Base-by-base conservation (phyloP, 2,329 filamentous ascomycete genomes). In the Penicillium glabrum region DNA sequence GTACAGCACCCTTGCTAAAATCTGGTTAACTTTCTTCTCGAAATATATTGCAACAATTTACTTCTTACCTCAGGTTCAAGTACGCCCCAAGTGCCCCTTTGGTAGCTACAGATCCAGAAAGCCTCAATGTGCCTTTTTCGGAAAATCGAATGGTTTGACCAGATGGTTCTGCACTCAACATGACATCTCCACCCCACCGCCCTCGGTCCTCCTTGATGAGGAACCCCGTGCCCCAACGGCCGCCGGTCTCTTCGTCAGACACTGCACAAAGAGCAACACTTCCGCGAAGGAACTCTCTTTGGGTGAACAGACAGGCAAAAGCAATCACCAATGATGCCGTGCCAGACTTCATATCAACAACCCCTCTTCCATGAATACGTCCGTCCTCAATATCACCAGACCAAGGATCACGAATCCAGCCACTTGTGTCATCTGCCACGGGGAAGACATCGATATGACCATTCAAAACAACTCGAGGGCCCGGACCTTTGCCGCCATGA, bases 301-400 rank as follows among this genome's bases (percentile, higher is more conserved):
- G 37, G n/a, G 29, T 46, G 37, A 37, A 78, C 7, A 78, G 60
- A 43, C 72, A 72, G 1, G 65, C 61, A 53, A 72, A 79, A 3
- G 75, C 76, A n/a, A 77, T 72, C 6, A 77, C 66, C 3, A 65
- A 67, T 0, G 77, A 75, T 1, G 73, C 74, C 5, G 72, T 78
- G 0, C 76, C 77, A 6, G 75, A 72, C 61, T 79, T 79, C 76
- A 79, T 79, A 56, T 79, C 77, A 1, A 78, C 76, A 0, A 67
- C 70, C 3, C 74, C 75, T 21, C 75, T 65, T 2, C 77, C 76
- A 57, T 74, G 67, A 19, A 78, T 64, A 10, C 67, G 64, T 8
- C 67, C 66, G 23, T 70, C 66, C 8, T 72, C 64, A 24, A 74
- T 63, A 13, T 74, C 73, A 10, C 53, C 53, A 31, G 53, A 55